A percentile compares a stretch with the other conserved stretches of the same genome.
These are phyloP conservation scores for Aspergillus pseudonomiae DNA, from an alignment of 2,329 filamentous ascomycete genomes.

Conservation along the genomic window DNA sequence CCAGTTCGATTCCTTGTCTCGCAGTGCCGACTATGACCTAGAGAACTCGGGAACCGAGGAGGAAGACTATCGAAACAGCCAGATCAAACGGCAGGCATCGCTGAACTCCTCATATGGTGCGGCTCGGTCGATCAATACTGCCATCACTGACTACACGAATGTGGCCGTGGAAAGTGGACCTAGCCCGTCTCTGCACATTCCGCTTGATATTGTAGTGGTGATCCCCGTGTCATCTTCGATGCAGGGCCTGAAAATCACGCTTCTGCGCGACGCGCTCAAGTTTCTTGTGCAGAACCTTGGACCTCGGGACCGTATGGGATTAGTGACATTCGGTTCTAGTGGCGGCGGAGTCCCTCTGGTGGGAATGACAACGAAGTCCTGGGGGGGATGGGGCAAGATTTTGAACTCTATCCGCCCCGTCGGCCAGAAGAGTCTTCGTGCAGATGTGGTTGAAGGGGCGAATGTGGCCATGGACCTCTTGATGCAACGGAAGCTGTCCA, in stretches of 20 bases:
- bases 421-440: conserved; percentile 93
- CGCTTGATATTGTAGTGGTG: conserved; percentile 92
- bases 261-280: conserved; percentile 85
- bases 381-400: conserved; percentile 87
- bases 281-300: conserved; percentile 91
- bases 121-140: conserved; percentile 80
- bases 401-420: conserved; percentile 87
- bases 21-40: conserved; percentile 76
- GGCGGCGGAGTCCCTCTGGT: conserved; percentile 91
- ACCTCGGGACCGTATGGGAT: conserved; percentile 91
- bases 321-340: conserved; percentile 95
- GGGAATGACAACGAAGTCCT: conserved; percentile 96
- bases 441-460: conserved; percentile 94
- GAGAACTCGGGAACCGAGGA: conserved; percentile 84
- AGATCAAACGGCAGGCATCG: conserved; percentile 75
- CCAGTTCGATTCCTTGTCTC: conserved; percentile 62
- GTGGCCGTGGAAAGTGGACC: conserved; percentile 54
- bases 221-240: conserved; percentile 97
- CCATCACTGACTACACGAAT: conserved; percentile 88
- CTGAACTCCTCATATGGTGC: conserved; percentile 80
- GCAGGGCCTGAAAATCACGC: conserved; percentile 98
- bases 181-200: conserved; percentile 81
- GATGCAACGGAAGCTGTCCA: conserved; percentile 96
- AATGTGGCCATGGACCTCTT: conserved; percentile 98
- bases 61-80: conserved; percentile 71